Evolutionary conservation across 306 rosid genomes (phyloP), one percentile per base, ranked within the genome.

Genomic region (Sicyos edulis): DNA sequence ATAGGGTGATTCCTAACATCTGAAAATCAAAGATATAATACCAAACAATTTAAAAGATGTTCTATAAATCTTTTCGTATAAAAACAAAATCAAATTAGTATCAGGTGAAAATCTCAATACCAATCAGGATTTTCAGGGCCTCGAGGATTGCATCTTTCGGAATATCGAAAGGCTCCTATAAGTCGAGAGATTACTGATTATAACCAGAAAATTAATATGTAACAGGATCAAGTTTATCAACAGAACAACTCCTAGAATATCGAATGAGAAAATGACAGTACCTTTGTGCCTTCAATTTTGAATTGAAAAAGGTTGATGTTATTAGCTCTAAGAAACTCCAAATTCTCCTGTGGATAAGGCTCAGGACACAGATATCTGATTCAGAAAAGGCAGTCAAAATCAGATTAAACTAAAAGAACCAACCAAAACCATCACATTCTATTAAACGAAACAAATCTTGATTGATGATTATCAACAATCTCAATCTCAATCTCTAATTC

Each of bases 201-300:
- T 54, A 29, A 54, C 44, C 44, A 70, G 49, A 16, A 26, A 26
- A 64, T 34, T 0, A 34, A 20, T 44, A 44, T 20, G 21, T 12
- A 63, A 69, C 16, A 14, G 22, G 21, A 68, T 9, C 6, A 4
- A 21, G 4, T 26, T 17, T 1, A 63, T 63, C 4, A 1, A 1
- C 8, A 63, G 51, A 63, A 63, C 64, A 14, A 13, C 19, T 29
- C 4, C 4, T 29, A 29, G 3, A 29, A 29, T 29, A 29, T 29
- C 32, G 32, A 29, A 29, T 29, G 32, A 29, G 32, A 29, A 29
- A 4, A 24, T 26, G 7, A 62, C 13, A 0, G n/a, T 87, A 92
- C 98, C 95, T 90, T 82, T 81, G 84, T 92, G 60, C 98, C 98
- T 79, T 89, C 98, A 5, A 92, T 92, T 76, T 89, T 96, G 77